Evolutionary conservation across 2,329 filamentous ascomycete species (phyloP).

Genomic region (Penicillium sp.): DNA sequence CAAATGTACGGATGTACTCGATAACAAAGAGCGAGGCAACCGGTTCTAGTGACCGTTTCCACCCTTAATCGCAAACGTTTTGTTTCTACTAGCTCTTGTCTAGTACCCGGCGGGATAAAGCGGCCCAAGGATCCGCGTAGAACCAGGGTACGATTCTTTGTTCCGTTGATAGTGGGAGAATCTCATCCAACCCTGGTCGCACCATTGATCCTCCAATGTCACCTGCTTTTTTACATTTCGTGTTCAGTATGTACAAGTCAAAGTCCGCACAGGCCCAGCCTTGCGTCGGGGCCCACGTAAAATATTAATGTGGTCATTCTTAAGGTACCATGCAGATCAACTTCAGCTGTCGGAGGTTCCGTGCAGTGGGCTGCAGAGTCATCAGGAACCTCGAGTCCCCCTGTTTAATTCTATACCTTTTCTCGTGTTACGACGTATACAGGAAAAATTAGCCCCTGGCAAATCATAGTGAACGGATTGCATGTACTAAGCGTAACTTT

Average conservation of each 20-base stretch:
- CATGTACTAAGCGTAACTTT: background rate
- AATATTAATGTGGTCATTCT: slow-evolving; percentile 14
- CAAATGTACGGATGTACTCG: slow-evolving; percentile 1
- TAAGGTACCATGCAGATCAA: slow-evolving; percentile 17
- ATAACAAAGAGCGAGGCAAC: background rate
- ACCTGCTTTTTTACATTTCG: background rate
- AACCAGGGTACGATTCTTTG: slow-evolving; percentile 9
- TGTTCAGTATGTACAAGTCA: background rate
- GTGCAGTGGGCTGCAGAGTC: slow-evolving; percentile 7
- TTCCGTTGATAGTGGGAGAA: background rate
- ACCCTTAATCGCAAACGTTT: background rate
- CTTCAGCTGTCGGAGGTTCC: slow-evolving; percentile 17
- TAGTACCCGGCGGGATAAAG: slow-evolving; percentile 8
- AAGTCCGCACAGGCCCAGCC: slow-evolving; percentile 14
- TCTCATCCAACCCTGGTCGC: background rate
- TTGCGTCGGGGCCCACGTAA: slow-evolving; percentile 16
- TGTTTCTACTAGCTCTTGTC: background rate
- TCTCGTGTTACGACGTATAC: background rate
- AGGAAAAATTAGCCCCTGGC: background rate
- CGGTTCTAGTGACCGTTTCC: background rate
- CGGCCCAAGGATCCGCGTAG: slow-evolving; percentile 14
- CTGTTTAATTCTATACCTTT: background rate
- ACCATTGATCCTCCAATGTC: background rate
- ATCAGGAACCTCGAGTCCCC: background rate
- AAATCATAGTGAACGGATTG: background rate